Evolutionary conservation across 805 yeast genomes (phyloP).

Genomic region (Candida glaebosa): DNA sequence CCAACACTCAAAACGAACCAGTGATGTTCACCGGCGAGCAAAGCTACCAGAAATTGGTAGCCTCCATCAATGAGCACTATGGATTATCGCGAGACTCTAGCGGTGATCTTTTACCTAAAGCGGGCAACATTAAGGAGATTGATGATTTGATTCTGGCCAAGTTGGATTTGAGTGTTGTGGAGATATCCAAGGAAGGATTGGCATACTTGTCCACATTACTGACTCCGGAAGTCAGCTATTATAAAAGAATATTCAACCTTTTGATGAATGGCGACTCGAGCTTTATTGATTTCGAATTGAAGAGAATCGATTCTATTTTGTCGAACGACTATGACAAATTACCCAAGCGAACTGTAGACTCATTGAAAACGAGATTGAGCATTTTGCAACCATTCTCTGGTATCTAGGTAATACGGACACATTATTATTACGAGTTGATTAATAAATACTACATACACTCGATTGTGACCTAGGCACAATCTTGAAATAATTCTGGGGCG

Average conservation of each 20-base stretch:
- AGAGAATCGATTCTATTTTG: constrained; percentile 44
- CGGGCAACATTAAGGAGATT: constrained; percentile 27
- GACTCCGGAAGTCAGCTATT: constrained; percentile 27
- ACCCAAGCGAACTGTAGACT: constrained; percentile 44
- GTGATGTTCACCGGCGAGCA: constrained; percentile 22
- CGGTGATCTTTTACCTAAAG: constrained; percentile 27
- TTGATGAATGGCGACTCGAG: constrained; percentile 41
- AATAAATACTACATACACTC: background rate
- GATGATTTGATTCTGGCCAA: constrained; percentile 13
- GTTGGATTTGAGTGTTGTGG: constrained; percentile 2
- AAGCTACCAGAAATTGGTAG: constrained; percentile 17
- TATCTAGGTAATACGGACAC: no score
- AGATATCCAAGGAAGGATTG: constrained; percentile 10
- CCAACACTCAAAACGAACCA: constrained; percentile 23
- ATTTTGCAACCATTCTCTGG: constrained; percentile 27
- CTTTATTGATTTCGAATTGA: constrained; percentile 43
- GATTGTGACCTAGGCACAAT: no score
- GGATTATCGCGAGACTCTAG: constrained; percentile 27
- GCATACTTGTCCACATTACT: constrained; percentile 7
- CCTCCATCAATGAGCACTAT: constrained; percentile 24
- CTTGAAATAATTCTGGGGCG: no score
- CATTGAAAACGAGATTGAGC: constrained; percentile 49
- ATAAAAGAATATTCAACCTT: constrained; percentile 45
- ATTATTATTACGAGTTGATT: no score
- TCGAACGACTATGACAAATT: constrained; percentile 30